A percentile compares a stretch with the other conserved stretches of the same genome.
Conservation (phyloP, 2,329 filamentous ascomycete species). For the Chaetomium sp. region DNA sequence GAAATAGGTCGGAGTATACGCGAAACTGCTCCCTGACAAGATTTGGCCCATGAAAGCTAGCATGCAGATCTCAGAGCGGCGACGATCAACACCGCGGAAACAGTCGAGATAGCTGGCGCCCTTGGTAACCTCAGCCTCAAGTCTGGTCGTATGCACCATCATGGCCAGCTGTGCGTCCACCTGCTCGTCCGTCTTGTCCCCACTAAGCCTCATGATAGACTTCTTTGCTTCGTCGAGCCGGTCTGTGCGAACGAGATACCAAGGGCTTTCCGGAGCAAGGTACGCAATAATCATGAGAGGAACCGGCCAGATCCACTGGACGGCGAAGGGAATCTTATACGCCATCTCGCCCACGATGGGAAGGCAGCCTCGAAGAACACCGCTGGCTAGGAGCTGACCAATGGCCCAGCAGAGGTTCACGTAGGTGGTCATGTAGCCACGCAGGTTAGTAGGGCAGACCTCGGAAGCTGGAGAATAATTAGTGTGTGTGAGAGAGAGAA, state of each 20-base stretch:
- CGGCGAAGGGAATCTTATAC: conserved; percentile 24
- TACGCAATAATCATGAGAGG: conserved; percentile 28
- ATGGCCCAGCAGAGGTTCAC: conserved; percentile 6
- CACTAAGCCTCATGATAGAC: conserved; percentile 18
- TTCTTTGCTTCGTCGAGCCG: conserved; percentile 27
- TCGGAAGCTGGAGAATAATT: conserved; percentile 30
- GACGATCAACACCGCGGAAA: conserved; percentile 42
- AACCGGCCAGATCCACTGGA: conserved; percentile 36
- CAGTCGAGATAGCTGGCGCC: conserved; percentile 40
- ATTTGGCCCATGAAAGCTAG: conserved; percentile 38
- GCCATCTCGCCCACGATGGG: conserved; percentile 30
- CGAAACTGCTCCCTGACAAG: conserved; percentile 33
- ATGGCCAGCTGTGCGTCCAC: conserved; percentile 29
- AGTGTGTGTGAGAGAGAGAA: not conserved
- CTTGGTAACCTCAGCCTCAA: conserved; percentile 36
- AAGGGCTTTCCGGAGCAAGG: conserved; percentile 35
- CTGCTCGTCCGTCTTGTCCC: conserved; percentile 30
- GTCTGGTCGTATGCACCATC: conserved; percentile 40
- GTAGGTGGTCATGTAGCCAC: conserved; percentile 22
- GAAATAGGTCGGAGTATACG: conserved; percentile 40
- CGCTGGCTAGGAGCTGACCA: conserved; percentile 16
- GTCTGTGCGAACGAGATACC: conserved; percentile 32
- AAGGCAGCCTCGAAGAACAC: conserved; percentile 34
- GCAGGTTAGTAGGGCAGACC: conserved; percentile 36
- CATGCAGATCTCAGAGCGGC: conserved; percentile 40